Base-by-base conservation (phyloP, 2,329 filamentous ascomycete genomes). In the Neodidymelliopsis sp. region DNA sequence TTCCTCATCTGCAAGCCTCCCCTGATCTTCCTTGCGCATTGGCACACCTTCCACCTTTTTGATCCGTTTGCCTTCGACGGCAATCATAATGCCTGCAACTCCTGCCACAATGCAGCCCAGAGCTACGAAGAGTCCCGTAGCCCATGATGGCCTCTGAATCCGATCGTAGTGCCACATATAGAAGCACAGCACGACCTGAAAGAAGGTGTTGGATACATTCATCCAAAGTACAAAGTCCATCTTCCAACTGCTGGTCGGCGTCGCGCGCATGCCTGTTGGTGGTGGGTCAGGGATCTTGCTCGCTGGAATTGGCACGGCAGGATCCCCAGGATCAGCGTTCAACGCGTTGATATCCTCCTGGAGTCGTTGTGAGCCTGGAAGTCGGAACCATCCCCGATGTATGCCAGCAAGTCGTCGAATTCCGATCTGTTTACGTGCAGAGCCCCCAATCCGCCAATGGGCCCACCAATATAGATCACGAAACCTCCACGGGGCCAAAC, bases 111-210 rank as follows among this genome's bases (percentile, higher is more conserved):
- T 78, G 63, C 86, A 91, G 2, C 85, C 90, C 5, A 93, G 67
- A 2, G 83, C 88, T 13, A 96, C 87, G 65, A 94, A 90, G 0
- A 91, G 73, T 1, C 90, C 91, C 0, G 89, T 92, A 9, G 85
- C 82, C 90, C 90, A 95, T 16, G 83, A 82, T 0, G 91, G 90
- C n/a, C 91, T 79, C 16, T 87, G 75, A 63, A 85, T 86, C 15
- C 89, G 78, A 65, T 90, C 88, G 72, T 89, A 78, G 2, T 83
- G 85, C 89, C 89, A 95, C 91, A 96, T 95, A 74, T 91, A 88
- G 3, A 82, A 86, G 7, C 85, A 88, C 2, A 96, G 79, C 13
- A 84, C 80, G 28, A 80, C 80, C 70, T 96, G 91, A 33, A 94
- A 80, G 44, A 92, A 81, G 0, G 90, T 94, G 65, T 96, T 95